Base-by-base conservation (phyloP, 2,329 filamentous ascomycete genomes). In the Didymella segeticola region DNA sequence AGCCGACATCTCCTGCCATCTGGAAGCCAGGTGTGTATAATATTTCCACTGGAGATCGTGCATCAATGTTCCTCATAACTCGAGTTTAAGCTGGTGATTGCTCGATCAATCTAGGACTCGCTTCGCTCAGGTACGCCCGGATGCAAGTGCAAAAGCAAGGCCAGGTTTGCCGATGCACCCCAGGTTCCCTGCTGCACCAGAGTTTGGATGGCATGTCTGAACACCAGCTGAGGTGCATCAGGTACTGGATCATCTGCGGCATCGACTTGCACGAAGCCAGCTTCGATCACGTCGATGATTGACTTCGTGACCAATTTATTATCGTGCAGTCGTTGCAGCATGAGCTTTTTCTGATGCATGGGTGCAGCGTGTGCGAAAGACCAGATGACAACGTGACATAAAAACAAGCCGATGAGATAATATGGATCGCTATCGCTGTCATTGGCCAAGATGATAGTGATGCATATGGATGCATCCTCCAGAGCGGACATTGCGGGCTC, bases 311-410 rank as follows among this genome's bases (percentile, higher is more conserved):
- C 30, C 6, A 9, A 9, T 10, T 20, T 12, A 9, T 34, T 34
- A 1, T 31, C 23, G 5, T 22, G 42, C 12, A 53, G 4, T 4
- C 7, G 20, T 17, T 10, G n/a, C 5, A 34, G 4, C 22, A 34
- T 26, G 9, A n/a, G 9, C 5, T n/a, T 14, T 11, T 36, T 47
- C 17, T 53, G 49, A 1, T 17, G 12, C 27, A 19, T 8, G 14
- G 49, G 11, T 23, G 45, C 45, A 12, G 23, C 20, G 12, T 39
- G 31, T 12, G 45, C 51, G 20, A 54, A 43, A 1, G 45, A 37
- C 51, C 51, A 54, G 15, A 54, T 15, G 15, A 41, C n/a, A n/a
- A 54, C 25, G 14, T 54, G 51, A 31, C 45, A 48, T 19, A 54
- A 19, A 14, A 54, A 54, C 6, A 49, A 10, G 2, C 37, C 51